These are phyloP conservation scores for Lactifluus hygrophoroides DNA, from an alignment of 768 basidiomycete genomes.

Conservation along the genomic window DNA sequence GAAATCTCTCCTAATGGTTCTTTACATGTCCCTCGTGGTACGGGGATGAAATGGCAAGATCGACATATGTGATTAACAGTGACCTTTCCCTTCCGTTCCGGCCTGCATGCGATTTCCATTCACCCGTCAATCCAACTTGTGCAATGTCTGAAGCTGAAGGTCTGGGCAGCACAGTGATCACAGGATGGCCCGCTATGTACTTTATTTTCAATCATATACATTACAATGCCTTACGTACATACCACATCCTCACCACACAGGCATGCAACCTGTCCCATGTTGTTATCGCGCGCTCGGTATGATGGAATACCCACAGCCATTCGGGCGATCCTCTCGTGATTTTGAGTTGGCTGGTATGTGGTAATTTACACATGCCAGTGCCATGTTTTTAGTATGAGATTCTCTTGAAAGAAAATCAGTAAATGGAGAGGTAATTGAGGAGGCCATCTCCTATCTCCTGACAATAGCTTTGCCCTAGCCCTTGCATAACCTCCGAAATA, in stretches of 20 bases:
- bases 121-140: not conserved
- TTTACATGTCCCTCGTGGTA: not conserved
- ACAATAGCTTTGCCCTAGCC: not conserved
- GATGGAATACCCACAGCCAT: not conserved
- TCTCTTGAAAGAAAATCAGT: not conserved
- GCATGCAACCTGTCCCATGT: not conserved
- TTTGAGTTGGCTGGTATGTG: not conserved
- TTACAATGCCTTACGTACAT: not conserved
- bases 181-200: not conserved
- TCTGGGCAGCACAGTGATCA: constrained; percentile 1
- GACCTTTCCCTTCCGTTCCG: not conserved
- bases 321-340: constrained; percentile 10
- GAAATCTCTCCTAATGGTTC: not conserved
- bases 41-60: not conserved
- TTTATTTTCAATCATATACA: not conserved
- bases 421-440: not conserved
- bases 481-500: not conserved
- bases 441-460: not conserved
- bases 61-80: not conserved
- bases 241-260: not conserved
- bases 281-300: not conserved
- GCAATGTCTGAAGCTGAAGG: not conserved
- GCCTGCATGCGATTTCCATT: not conserved
- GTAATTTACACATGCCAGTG: not conserved
- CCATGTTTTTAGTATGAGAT: not conserved